Evolutionary conservation across 2,329 filamentous ascomycete genomes (phyloP), one percentile per base, ranked within the genome.

Genomic region (Emmonsiellopsis sp.): DNA sequence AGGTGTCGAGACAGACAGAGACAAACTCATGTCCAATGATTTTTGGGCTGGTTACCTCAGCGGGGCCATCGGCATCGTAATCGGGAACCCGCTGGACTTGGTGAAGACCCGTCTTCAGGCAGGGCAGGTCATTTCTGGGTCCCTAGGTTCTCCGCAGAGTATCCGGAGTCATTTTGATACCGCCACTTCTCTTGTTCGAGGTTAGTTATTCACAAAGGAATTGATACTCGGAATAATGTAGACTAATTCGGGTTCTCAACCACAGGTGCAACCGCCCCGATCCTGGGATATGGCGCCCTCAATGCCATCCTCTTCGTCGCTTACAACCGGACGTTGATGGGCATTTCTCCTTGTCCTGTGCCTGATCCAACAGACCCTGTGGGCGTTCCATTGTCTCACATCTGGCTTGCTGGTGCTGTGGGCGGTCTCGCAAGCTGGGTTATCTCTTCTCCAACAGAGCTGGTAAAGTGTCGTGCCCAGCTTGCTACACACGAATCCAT

Each of bases 1-100:
- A 46, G 50, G 55, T 16, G 32, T 45, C 38, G 46, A 34, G 38
- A 34, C 49, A 32, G 26, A 42, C 50, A 40, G 43, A 35, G 43
- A 34, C 26, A 46, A 51, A 54, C 53, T 32, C 50, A 92, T 93
- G 87, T 88, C 87, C 50, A 82, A 89, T 61, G 91, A 95, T 67
- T 96, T 96, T 70, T 95, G 88, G 87, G 88, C 91, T 54, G 90
- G 91, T 64, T 96, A 95, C 70, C 73, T 93, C 57, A 92, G 87
- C 65, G 92, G 92, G 51, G 89, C 87, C 54, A 78, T 85, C 48
- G 88, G 89, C 45, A 96, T 96, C 62, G 74, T 95, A 47, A 86
- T 95, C 56, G 90, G 92, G 58, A 95, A 95, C 63, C 89, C 90
- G 2, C 76, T 96, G 4, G 86, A 91, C 66, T 72, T 90, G 16